A percentile compares a stretch with the other conserved stretches of the same genome.
These are phyloP conservation scores for Nigrospora oryzae DNA, from an alignment of 2,329 filamentous ascomycete species.

Conservation along the genomic window DNA sequence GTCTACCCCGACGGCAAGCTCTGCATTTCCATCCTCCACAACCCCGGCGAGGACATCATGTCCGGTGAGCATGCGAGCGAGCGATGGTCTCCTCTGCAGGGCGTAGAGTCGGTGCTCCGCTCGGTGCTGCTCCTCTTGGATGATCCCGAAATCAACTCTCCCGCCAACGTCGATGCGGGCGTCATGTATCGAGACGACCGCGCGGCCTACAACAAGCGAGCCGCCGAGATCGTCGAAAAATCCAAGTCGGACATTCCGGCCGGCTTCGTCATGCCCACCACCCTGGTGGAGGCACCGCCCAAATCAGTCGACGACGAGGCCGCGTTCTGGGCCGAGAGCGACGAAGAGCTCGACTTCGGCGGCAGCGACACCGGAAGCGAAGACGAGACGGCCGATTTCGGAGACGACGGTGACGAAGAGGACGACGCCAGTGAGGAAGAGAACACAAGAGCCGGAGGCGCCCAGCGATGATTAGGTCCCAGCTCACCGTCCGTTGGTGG, in stretches of 20 bases:
- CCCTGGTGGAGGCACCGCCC: constrained; percentile 52
- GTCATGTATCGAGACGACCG: constrained; percentile 74
- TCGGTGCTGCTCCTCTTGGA: constrained; percentile 88
- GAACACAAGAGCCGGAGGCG: constrained; percentile 9
- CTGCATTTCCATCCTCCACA: constrained; percentile 94
- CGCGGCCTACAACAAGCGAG: constrained; percentile 59
- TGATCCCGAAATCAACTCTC: constrained; percentile 86
- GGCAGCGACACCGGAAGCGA: constrained; percentile 59
- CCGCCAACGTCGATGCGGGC: constrained; percentile 89
- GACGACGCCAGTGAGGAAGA: constrained; percentile 49
- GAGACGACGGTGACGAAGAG: constrained; percentile 45
- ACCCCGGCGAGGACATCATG: constrained; percentile 84
- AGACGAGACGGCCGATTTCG: constrained; percentile 52
- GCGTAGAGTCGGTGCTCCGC: constrained; percentile 89
- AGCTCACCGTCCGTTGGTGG: too few species aligned
- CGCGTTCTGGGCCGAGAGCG: constrained; percentile 74
- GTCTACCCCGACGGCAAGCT: constrained; percentile 85
- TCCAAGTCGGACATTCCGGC: constrained; percentile 74
- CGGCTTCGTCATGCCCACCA: constrained; percentile 75
- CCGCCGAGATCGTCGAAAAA: constrained; percentile 59
- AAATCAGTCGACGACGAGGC: constrained; percentile 63
- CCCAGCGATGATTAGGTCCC: neutral
- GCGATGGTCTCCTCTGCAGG: constrained; percentile 89
- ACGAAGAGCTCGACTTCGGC: constrained; percentile 70
- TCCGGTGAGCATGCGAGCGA: constrained; percentile 86